phyloP scores from a whole-genome alignment of 2,329 filamentous ascomycete species.

The Podosphaera leucotricha region DNA sequence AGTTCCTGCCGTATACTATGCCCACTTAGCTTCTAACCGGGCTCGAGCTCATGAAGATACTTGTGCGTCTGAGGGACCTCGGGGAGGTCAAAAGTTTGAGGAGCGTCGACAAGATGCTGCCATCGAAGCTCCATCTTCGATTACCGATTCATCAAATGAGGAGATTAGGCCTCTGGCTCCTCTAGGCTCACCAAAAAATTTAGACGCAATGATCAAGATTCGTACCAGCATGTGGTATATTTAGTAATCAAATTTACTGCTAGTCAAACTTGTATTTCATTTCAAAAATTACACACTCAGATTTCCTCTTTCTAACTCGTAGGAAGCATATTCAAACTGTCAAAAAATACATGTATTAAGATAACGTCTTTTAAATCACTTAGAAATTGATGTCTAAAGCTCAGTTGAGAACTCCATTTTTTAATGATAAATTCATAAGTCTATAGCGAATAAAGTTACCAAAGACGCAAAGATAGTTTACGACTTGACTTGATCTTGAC shows the following conservation, averaged over 20 bases:
- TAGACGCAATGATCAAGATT: slow-evolving; percentile 5
- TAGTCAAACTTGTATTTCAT: background rate
- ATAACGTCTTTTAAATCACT: too few relatives aligned
- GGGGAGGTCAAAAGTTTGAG: slow-evolving; percentile 20
- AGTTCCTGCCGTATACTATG: slow-evolving; percentile 79
- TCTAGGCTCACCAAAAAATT: slow-evolving; percentile 7
- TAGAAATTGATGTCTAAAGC: too few relatives aligned
- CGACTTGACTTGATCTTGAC: too few relatives aligned
- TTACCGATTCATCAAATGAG: slow-evolving; percentile 6
- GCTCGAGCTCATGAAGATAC: slow-evolving; percentile 48
- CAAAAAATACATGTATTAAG: too few relatives aligned
- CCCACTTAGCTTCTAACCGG: slow-evolving; percentile 66
- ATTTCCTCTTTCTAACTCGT: background rate
- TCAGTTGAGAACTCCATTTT: too few relatives aligned
- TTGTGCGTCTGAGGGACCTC: slow-evolving; percentile 21
- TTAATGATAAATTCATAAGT: too few relatives aligned
- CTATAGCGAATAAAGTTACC: too few relatives aligned
- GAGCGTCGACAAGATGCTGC: slow-evolving; percentile 9
- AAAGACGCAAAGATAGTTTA: too few relatives aligned
- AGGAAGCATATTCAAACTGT: too few relatives aligned
- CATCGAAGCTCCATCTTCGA: slow-evolving; percentile 5
- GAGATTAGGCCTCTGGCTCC: slow-evolving; percentile 11
- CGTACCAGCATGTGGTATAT: slow-evolving; percentile 16
- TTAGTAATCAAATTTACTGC: slow-evolving; percentile 4
- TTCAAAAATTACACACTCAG: background rate